Conservation (phyloP, 495 filamentous ascomycete genomes). For the Trichoderma erinaceum region DNA sequence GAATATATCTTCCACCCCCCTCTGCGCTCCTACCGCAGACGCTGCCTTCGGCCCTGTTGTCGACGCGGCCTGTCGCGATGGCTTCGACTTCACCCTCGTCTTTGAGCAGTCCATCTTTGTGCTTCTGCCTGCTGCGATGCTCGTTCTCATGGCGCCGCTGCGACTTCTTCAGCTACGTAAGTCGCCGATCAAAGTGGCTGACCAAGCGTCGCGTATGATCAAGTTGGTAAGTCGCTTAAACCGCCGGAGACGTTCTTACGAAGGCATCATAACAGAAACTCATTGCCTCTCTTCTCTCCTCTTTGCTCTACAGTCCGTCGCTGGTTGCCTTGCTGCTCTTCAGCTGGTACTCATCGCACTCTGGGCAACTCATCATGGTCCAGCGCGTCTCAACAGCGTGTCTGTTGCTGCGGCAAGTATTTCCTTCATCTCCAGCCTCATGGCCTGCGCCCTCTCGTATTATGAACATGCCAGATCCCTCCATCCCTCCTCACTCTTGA, state of each 20-base stretch:
- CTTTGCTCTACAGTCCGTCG: constrained; percentile 30
- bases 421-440: constrained; percentile 25
- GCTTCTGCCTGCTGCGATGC: constrained; percentile 42
- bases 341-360: constrained; percentile 43
- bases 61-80: constrained; percentile 17
- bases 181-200: not conserved
- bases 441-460: constrained; percentile 43
- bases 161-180: constrained; percentile 16
- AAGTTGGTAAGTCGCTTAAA: not conserved
- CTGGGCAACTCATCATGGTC: constrained; percentile 16
- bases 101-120: constrained; percentile 54
- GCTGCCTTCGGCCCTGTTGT: constrained; percentile 20
- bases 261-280: not conserved
- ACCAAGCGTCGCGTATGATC: not conserved
- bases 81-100: constrained; percentile 56
- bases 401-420: constrained; percentile 17
- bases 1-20: not conserved
- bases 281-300: not conserved
- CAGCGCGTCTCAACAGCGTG: constrained; percentile 4
- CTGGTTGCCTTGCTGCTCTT: constrained; percentile 34
- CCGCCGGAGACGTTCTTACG: not conserved
- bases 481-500: constrained; percentile 51
- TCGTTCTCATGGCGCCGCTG: constrained; percentile 34
- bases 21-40: constrained; percentile 12
- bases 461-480: constrained; percentile 47